phyloP scores from a whole-genome alignment of 78 protist species.

The Paulinella micropora region DNA sequence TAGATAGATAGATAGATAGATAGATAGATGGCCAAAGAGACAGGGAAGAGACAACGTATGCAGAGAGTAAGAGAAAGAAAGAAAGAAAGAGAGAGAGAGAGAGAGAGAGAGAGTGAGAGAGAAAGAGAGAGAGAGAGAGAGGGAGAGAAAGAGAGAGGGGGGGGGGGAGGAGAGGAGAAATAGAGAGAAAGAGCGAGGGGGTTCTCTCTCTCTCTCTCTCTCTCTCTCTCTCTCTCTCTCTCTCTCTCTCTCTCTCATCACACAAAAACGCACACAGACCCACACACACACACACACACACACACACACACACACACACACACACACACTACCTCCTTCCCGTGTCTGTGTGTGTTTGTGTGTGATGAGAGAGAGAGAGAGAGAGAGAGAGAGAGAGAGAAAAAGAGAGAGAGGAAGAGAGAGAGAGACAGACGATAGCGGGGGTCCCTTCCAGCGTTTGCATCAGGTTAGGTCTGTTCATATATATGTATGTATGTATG shows the following conservation, averaged over 20 bases:
- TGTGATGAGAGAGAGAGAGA: background rate
- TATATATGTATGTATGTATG: too few species aligned
- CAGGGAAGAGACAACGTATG: background rate
- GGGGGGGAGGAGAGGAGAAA: background rate
- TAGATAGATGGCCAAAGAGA: background rate
- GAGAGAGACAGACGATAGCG: background rate
- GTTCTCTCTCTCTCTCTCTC: too few species aligned
- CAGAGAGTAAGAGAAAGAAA: background rate
- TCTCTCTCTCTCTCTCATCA: too few species aligned
- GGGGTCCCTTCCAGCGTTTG: constrained; percentile 43
- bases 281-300: too few species aligned
- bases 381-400: background rate
- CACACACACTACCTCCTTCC: too few species aligned
- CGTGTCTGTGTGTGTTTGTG: too few species aligned
- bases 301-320: too few species aligned
- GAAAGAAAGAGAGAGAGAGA: background rate
- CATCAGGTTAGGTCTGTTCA: constrained; percentile 90
- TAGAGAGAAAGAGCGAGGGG: background rate
- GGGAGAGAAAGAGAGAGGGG: constrained; percentile 3
- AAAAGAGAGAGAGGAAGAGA: background rate
- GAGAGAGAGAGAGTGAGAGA: background rate
- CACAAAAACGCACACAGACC: too few species aligned
- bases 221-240: too few species aligned
- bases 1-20: background rate
- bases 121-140: background rate